These are phyloP conservation scores for Rhododendron griersonianum DNA, from an alignment of 148 eudicot genomes.

Conservation along the genomic window DNA sequence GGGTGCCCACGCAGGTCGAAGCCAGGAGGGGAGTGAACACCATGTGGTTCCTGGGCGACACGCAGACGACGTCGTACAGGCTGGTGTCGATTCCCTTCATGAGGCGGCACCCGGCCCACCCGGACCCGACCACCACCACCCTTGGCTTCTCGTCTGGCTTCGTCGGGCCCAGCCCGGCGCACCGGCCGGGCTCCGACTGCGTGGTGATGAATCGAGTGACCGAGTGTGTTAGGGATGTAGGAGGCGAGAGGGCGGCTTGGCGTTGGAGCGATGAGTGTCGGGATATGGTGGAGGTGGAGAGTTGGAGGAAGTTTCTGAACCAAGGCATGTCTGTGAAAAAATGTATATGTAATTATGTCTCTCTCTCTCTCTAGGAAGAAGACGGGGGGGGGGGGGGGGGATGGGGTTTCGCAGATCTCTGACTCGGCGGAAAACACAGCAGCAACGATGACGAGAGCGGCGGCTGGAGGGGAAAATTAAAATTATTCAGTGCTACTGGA, in stretches of 20 bases:
- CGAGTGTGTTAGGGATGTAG: constrained; percentile 7
- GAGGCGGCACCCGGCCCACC: constrained; percentile 96
- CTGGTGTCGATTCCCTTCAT: constrained; percentile 74
- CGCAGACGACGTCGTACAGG: constrained; percentile 73
- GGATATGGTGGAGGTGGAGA: constrained; percentile 15
- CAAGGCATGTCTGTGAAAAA: constrained; percentile 30
- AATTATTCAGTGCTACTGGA: neutral
- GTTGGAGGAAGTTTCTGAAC: constrained; percentile 37
- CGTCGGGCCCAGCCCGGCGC: constrained; percentile 66
- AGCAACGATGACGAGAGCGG: neutral
- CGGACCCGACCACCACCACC: constrained; percentile 82
- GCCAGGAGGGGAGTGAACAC: constrained; percentile 92
- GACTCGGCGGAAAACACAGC: neutral
- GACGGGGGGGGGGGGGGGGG: constrained; percentile 9
- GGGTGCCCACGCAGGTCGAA: constrained; percentile 91
- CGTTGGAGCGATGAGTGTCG: constrained; percentile 13
- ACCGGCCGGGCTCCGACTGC: neutral
- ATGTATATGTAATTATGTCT: neutral
- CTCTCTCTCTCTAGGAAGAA: neutral
- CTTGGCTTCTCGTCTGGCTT: constrained; percentile 77
- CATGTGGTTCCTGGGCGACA: constrained; percentile 96
- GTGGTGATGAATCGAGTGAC: constrained; percentile 18
- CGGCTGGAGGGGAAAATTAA: neutral
- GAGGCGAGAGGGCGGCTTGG: neutral
- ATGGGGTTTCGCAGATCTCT: neutral